Conservation (phyloP, 192 early-diverging fungal genomes). For the Chytriomyces hyalinus region DNA sequence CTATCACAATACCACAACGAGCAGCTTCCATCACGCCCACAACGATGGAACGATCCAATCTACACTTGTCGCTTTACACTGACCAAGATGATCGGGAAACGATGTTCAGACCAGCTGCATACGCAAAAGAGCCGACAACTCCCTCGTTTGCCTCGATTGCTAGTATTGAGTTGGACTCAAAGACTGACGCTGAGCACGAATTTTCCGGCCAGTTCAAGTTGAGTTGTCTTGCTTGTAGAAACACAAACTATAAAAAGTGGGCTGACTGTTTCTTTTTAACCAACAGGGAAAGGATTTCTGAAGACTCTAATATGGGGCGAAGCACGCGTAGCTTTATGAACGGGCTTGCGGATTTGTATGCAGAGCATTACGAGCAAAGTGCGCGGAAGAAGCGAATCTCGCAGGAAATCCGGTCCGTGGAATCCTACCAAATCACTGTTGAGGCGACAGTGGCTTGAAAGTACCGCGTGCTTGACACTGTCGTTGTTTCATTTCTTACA, state of each 20-base stretch:
- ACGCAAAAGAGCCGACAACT: neutral
- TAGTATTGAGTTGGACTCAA: neutral
- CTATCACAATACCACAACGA: neutral
- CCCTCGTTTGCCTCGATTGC: neutral
- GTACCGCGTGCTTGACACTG: too few species aligned
- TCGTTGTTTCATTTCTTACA: too few species aligned
- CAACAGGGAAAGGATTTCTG: neutral
- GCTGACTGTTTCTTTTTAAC: neutral
- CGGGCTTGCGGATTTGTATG: slow-evolving; percentile 7
- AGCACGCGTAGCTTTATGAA: slow-evolving; percentile 6
- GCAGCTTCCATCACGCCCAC: neutral
- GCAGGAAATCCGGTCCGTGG: too few species aligned
- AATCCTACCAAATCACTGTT: too few species aligned
- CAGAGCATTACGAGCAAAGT: slow-evolving; percentile 17
- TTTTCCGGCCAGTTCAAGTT: neutral
- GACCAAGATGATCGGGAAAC: neutral
- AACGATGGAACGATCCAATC: neutral
- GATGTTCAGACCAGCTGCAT: neutral
- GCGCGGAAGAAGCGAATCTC: neutral
- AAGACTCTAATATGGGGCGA: neutral
- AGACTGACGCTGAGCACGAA: neutral
- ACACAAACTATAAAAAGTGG: neutral
- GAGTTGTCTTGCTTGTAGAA: neutral
- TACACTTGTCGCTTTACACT: neutral
- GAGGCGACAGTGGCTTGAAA: too few species aligned